Evolutionary conservation across 1,284 basidiomycete species (phyloP).

Genomic region (Irpex rosettiformis): DNA sequence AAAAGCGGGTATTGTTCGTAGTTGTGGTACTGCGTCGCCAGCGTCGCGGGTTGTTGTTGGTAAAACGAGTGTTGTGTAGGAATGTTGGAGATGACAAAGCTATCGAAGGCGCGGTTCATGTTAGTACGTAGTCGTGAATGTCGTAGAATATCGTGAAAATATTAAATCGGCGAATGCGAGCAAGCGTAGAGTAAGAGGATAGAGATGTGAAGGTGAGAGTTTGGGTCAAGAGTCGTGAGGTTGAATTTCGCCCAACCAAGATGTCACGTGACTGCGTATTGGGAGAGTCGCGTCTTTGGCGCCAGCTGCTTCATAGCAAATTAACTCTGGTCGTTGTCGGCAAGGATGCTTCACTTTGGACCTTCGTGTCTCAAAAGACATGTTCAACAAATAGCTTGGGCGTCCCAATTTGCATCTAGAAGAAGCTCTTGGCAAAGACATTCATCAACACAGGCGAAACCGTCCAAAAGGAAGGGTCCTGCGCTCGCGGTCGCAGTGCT

Average conservation of each 20-base stretch:
- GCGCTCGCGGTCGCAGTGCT: constrained; percentile 17
- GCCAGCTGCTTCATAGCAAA: too few species aligned
- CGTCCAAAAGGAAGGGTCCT: background rate
- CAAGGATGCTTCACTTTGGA: background rate
- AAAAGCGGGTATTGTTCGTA: constrained; percentile 6
- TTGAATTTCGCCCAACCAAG: background rate
- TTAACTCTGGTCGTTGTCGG: background rate
- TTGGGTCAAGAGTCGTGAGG: background rate
- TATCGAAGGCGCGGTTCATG: constrained; percentile 26
- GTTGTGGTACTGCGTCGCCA: constrained; percentile 13
- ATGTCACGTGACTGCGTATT: background rate
- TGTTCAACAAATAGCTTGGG: background rate
- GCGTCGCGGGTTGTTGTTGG: constrained; percentile 17
- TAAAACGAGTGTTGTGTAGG: constrained; percentile 20
- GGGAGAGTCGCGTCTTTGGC: too few species aligned
- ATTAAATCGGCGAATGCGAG: constrained; percentile 16
- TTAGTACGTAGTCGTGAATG: constrained; percentile 10
- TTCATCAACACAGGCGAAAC: background rate
- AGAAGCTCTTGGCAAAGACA: background rate
- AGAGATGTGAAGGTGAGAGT: constrained; percentile 13
- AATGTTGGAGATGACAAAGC: constrained; percentile 21
- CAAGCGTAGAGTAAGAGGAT: constrained; percentile 9
- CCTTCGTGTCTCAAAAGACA: background rate
- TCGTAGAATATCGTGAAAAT: constrained; percentile 14
- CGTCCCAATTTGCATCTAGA: background rate